Evolutionary conservation across 2,329 filamentous ascomycete genomes (phyloP).

Genomic region (Fusarium tupiense): DNA sequence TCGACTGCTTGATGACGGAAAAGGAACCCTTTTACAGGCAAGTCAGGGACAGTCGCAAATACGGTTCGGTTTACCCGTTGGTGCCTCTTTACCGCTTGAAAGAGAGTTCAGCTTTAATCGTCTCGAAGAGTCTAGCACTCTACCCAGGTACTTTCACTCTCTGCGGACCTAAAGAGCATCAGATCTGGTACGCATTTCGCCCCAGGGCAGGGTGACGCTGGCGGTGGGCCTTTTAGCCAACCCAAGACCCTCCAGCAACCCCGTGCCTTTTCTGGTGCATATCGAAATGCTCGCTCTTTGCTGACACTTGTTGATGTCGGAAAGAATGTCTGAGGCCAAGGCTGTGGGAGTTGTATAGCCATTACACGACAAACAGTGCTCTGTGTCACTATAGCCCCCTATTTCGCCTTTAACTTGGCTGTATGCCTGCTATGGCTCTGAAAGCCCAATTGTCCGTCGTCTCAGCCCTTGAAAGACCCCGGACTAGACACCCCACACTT

Average conservation of each 20-base stretch:
- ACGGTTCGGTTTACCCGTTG: slow-evolving; percentile 16
- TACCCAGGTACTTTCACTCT: neutral
- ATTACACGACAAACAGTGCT: neutral
- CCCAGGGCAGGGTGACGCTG: slow-evolving; percentile 34
- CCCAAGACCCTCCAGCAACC: slow-evolving; percentile 35
- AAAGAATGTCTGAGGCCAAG: neutral
- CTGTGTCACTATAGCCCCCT: neutral
- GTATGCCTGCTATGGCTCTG: neutral
- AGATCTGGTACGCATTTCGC: slow-evolving; percentile 32
- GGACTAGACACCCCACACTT: slow-evolving; percentile 27
- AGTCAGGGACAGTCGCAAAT: slow-evolving; percentile 26
- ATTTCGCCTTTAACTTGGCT: neutral
- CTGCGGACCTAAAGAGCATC: slow-evolving; percentile 6
- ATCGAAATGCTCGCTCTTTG: slow-evolving; percentile 13
- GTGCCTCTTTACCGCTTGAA: slow-evolving; percentile 14
- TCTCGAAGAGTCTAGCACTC: slow-evolving; percentile 26
- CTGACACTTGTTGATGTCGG: slow-evolving; percentile 2
- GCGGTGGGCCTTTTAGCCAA: slow-evolving; percentile 32
- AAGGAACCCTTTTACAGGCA: slow-evolving; percentile 1
- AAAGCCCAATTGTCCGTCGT: slow-evolving; percentile 1
- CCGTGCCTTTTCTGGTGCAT: slow-evolving; percentile 30
- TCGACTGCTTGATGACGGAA: neutral
- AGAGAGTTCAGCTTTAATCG: slow-evolving; percentile 31
- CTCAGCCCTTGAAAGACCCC: slow-evolving; percentile 22
- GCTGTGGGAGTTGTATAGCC: neutral